Evolutionary conservation across 1,284 basidiomycete genomes (phyloP).

Genomic region (Pseudozyma hubeiensis): DNA sequence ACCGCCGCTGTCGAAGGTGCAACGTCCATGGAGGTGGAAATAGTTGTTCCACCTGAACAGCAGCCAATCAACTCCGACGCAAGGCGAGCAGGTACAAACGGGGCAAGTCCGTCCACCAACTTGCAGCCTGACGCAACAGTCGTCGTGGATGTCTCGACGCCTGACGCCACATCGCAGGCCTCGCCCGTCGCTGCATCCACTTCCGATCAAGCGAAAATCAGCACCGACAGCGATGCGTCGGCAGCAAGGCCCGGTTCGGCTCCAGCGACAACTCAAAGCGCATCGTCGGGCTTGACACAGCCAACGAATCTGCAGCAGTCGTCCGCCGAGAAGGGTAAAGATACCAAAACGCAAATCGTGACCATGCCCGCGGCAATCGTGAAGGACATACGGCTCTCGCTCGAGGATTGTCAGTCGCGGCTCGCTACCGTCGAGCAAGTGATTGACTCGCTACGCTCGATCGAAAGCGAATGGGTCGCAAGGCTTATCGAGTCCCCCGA

Average conservation of each 20-base stretch:
- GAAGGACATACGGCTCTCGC: not conserved
- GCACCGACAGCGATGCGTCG: not conserved
- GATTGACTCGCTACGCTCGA: not conserved
- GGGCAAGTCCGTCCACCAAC: not conserved
- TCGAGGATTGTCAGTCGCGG: slow-evolving; percentile 9
- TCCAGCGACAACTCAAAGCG: not conserved
- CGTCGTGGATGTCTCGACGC: not conserved
- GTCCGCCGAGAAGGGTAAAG: not conserved
- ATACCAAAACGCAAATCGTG: not conserved
- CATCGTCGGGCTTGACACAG: not conserved
- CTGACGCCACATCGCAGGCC: slow-evolving; percentile 1
- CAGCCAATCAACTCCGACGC: too few species aligned
- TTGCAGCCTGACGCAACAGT: not conserved
- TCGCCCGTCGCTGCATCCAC: not conserved
- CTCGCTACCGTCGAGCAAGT: slow-evolving; percentile 7
- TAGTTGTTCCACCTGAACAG: too few species aligned
- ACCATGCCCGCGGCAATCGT: slow-evolving; percentile 3
- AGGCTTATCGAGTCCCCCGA: slow-evolving; percentile 17
- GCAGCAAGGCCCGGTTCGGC: not conserved
- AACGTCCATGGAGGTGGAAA: too few species aligned
- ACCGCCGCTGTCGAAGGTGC: not conserved
- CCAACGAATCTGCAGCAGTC: not conserved
- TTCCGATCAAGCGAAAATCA: not conserved
- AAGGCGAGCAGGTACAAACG: not conserved
- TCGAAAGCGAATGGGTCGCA: not conserved